These are phyloP conservation scores for Boletus rubescentipes DNA, from an alignment of 768 basidiomycete genomes.

Conservation along the genomic window DNA sequence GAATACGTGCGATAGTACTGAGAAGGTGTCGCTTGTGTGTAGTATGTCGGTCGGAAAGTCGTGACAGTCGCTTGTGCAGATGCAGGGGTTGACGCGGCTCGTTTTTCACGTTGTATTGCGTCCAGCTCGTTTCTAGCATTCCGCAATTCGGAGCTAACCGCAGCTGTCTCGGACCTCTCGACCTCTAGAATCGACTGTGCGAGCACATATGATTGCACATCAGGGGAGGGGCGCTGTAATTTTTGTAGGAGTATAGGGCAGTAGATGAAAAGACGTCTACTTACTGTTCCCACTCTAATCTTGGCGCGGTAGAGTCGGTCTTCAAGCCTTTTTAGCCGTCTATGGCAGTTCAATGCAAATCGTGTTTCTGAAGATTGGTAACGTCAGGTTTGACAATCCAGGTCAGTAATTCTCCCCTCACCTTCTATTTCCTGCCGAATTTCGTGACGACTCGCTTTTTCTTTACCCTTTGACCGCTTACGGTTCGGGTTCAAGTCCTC, in stretches of 20 bases:
- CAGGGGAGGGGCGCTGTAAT: slow-evolving; percentile 55
- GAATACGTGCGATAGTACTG: slow-evolving; percentile 67
- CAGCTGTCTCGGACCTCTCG: slow-evolving; percentile 61
- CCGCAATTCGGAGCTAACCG: slow-evolving; percentile 59
- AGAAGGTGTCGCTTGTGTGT: slow-evolving; percentile 38
- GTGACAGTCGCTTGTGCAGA: slow-evolving; percentile 33
- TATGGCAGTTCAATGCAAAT: slow-evolving; percentile 66
- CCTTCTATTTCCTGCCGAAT: slow-evolving; percentile 52
- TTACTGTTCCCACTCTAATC: slow-evolving; percentile 56
- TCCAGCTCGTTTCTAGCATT: slow-evolving; percentile 64
- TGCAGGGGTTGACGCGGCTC: slow-evolving; percentile 35
- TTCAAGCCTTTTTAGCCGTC: slow-evolving; percentile 53
- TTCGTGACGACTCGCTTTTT: slow-evolving; percentile 49
- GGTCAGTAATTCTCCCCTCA: slow-evolving; percentile 25
- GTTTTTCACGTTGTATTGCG: slow-evolving; percentile 67
- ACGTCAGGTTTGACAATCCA: slow-evolving; percentile 2
- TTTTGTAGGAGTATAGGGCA: background rate
- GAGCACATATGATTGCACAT: slow-evolving; percentile 62
- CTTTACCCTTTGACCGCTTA: slow-evolving; percentile 56
- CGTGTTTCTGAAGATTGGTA: slow-evolving; percentile 52
- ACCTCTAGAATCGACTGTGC: slow-evolving; percentile 63
- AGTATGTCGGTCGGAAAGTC: slow-evolving; percentile 41
- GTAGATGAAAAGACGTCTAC: slow-evolving; percentile 17
- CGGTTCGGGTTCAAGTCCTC: slow-evolving; percentile 50
- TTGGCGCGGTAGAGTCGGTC: slow-evolving; percentile 57